These are phyloP conservation scores for Akanthomyces uredinophilus DNA, from an alignment of 2,329 filamentous ascomycete species.

Conservation along the genomic window DNA sequence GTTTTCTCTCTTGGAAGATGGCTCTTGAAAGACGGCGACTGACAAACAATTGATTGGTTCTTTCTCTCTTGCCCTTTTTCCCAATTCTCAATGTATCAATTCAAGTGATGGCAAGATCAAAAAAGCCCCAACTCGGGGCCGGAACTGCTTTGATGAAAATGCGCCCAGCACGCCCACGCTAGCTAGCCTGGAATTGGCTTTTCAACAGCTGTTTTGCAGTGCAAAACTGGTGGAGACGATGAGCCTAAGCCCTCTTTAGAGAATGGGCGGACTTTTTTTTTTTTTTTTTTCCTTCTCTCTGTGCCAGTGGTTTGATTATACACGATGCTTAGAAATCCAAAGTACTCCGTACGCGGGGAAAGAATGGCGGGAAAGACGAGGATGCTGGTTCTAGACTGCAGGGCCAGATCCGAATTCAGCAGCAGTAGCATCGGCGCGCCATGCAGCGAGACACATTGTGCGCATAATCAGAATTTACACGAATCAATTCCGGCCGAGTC, in stretches of 20 bases:
- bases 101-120: neutral
- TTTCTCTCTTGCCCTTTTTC: too few relatives aligned
- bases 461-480: too few relatives aligned
- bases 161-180: neutral
- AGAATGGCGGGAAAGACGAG: neutral
- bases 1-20: neutral
- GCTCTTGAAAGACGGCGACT: neutral
- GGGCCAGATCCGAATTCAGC: neutral
- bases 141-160: neutral
- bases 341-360: neutral
- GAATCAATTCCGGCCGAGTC: neutral
- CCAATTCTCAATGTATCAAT: neutral
- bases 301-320: neutral
- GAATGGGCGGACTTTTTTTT: neutral
- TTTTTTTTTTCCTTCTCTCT: neutral
- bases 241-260: conserved; percentile 2
- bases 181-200: neutral
- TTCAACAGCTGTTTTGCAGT: conserved; percentile 5
- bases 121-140: neutral
- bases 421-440: neutral
- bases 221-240: neutral
- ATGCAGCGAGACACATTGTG: neutral
- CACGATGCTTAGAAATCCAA: conserved; percentile 17
- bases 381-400: neutral
- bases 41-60: neutral